Evolutionary conservation across 73 alveolate species (phyloP).

Genomic region (Paramecium biaurelia): DNA sequence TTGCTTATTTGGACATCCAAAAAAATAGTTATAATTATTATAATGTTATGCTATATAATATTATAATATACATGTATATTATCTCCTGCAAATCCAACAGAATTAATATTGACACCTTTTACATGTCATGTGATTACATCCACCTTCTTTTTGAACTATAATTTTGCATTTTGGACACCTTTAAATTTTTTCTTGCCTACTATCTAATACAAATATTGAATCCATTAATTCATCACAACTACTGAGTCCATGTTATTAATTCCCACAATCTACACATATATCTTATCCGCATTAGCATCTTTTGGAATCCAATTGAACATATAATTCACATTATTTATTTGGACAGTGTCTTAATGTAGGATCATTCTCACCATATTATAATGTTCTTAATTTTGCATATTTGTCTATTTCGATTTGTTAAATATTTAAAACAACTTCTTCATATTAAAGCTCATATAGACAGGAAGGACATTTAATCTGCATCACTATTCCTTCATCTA

Average conservation of each 20-base stretch:
- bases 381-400: neutral
- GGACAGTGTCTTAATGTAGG: conserved; percentile 49
- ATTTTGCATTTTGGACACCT: neutral
- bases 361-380: neutral
- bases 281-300: neutral
- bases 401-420: neutral
- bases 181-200: neutral
- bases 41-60: neutral
- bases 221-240: neutral
- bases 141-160: neutral
- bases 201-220: neutral
- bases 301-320: neutral
- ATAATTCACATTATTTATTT: conserved; percentile 1
- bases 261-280: neutral
- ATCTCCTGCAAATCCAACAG: conserved; percentile 35
- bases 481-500: conserved; percentile 25
- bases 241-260: neutral
- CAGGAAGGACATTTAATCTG: neutral
- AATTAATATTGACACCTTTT: neutral
- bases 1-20: conserved; percentile 35
- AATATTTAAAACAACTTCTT: neutral
- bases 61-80: neutral
- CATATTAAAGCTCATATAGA: neutral
- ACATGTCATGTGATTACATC: conserved; percentile 40
- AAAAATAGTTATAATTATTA: neutral